A percentile compares a stretch with the other conserved stretches of the same genome.
These are phyloP conservation scores for Hawksworthiomyces lignivorus DNA, from an alignment of 2,329 filamentous ascomycete genomes.

Conservation along the genomic window DNA sequence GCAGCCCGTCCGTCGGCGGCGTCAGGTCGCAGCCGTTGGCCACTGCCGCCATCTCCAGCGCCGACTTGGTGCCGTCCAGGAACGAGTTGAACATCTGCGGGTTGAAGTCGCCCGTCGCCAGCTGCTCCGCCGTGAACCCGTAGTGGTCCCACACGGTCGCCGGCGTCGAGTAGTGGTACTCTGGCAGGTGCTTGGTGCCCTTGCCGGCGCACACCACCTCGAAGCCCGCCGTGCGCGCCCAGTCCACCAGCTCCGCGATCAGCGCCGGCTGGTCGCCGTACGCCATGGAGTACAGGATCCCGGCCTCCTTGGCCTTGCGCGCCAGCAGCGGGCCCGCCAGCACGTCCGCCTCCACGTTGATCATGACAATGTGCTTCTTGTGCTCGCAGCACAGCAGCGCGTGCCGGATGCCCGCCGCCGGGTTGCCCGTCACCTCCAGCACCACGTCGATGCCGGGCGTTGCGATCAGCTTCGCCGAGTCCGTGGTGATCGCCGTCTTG, in stretches of 20 bases:
- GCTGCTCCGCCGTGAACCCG: constrained; percentile 36
- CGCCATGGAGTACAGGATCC: constrained; percentile 39
- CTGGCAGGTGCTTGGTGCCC: constrained; percentile 37
- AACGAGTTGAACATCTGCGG: constrained; percentile 42
- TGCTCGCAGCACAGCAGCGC: constrained; percentile 36
- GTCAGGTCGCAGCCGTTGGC: constrained; percentile 35
- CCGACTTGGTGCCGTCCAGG: constrained; percentile 39
- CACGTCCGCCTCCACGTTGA: constrained; percentile 38
- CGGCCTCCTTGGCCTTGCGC: constrained; percentile 33
- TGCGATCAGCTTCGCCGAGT: constrained; percentile 33
- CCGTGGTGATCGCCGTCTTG: constrained; percentile 34
- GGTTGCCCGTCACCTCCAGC: constrained; percentile 35
- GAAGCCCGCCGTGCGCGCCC: constrained; percentile 35
- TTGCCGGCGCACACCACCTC: constrained; percentile 37
- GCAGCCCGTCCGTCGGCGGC: constrained; percentile 31
- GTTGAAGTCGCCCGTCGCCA: constrained; percentile 34
- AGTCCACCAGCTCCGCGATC: constrained; percentile 35
- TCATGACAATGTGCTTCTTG: constrained; percentile 41
- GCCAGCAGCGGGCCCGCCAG: constrained; percentile 33
- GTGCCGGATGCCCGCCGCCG: constrained; percentile 34
- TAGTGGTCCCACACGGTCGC: constrained; percentile 40
- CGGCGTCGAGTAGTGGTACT: constrained; percentile 37
- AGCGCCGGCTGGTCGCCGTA: constrained; percentile 38
- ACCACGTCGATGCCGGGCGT: constrained; percentile 35
- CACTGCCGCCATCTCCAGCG: constrained; percentile 39